Base-by-base conservation (phyloP, 208 protist species). In the Tetramitus jugosus region DNA sequence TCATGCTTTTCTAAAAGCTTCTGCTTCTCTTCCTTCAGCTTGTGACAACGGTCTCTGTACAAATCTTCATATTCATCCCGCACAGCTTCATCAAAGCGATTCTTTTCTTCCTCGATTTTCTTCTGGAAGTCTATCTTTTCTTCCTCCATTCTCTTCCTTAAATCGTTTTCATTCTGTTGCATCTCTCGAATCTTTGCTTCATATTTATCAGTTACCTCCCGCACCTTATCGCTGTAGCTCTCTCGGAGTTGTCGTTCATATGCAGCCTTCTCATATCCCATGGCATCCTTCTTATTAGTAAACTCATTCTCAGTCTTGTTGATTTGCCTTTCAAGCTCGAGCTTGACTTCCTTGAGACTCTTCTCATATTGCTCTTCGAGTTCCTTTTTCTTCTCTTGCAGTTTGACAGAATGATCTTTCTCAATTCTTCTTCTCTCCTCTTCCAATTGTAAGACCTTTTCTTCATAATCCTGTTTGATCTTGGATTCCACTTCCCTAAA, bases 341-440 rank as follows among this genome's bases (percentile, higher is more conserved):
- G 31, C 10, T 49, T 71, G 20, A 33, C 17, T 31, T 71, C 65
- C 20, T 71, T 29, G 8, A 71, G 23, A 33, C 31, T 71, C 17
- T 35, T 42, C 2, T 42, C 26, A 49, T 52, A 71, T 49, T 71
- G 65, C 35, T 71, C 39, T 49, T 71, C 65, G 8, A 71, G 0
- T 71, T 71, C 65, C 10, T 49, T 71, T 23, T 49, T 45, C 31
- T 49, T 71, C n/a, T 71, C 65, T 49, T 49, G 31, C 23, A 71
- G 3, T 40, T 49, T 71, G 10, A 10, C 13, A 29, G 29, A 23
- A 4, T 35, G 3, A 14, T 71, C 65, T 33, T 71, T 71, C 35
- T 71, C 65, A 4, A 71, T 17, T 6, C 6, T 40, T 71, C 65
- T 71, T 13, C 33, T 42, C 8, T 71, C 65, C 0, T 71, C 65